Conservation (phyloP, 2,329 filamentous ascomycete species). For the Paracoccidioides brasiliensis region DNA sequence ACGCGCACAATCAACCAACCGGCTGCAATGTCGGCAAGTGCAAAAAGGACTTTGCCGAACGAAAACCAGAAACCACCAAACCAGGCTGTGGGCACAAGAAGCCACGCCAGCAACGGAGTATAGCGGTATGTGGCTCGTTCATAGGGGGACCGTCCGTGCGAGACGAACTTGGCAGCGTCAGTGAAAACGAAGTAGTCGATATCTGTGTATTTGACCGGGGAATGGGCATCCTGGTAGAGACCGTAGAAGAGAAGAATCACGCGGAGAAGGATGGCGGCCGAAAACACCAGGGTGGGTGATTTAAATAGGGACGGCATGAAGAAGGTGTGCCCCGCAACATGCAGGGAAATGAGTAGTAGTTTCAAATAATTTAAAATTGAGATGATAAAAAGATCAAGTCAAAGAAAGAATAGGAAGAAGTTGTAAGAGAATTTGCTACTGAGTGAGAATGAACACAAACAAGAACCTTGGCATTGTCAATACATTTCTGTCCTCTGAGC, state of each 20-base stretch:
- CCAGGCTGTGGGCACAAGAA: slow-evolving; percentile 68
- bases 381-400: neutral
- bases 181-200: slow-evolving; percentile 99
- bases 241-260: slow-evolving; percentile 69
- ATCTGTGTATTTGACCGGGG: slow-evolving; percentile 92
- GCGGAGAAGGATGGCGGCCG: slow-evolving; percentile 47
- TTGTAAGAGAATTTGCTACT: neutral
- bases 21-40: slow-evolving; percentile 66
- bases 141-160: slow-evolving; percentile 62
- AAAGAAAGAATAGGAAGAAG: neutral
- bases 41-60: slow-evolving; percentile 80
- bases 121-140: slow-evolving; percentile 90
- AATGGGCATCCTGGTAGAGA: slow-evolving; percentile 81
- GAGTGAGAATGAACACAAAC: too few species aligned
- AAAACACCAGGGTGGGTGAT: slow-evolving; percentile 20
- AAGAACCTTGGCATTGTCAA: neutral
- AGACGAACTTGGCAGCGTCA: slow-evolving; percentile 70
- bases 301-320: neutral
- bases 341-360: neutral
- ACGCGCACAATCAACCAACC: slow-evolving; percentile 61
- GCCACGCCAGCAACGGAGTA: slow-evolving; percentile 84
- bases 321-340: neutral
- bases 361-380: too few species aligned
- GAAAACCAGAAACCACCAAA: slow-evolving; percentile 50
- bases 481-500: neutral